Conservation (phyloP, 768 basidiomycete genomes). For the Mycena crocata region DNA sequence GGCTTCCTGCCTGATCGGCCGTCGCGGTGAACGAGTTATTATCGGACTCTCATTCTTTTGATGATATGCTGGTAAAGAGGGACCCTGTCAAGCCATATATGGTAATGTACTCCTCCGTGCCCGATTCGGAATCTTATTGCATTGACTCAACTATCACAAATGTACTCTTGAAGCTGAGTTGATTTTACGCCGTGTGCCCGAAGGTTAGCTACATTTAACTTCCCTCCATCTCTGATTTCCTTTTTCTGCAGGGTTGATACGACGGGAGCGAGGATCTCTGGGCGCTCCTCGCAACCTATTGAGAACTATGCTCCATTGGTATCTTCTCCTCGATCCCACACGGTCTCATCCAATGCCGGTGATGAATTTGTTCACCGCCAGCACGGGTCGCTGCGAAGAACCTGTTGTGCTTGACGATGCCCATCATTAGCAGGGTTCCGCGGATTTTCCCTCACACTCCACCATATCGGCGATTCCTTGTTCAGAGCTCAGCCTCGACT, state of each 20-base stretch:
- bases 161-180: background rate
- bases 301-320: background rate
- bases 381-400: background rate
- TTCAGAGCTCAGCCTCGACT: no score
- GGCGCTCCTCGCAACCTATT: slow-evolving; percentile 10
- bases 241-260: no score
- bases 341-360: slow-evolving; percentile 6
- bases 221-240: background rate
- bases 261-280: background rate
- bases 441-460: background rate
- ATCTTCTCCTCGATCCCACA: background rate
- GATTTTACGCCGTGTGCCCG: background rate
- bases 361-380: slow-evolving; percentile 10
- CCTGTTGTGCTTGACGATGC: slow-evolving; percentile 5
- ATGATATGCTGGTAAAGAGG: background rate
- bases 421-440: background rate
- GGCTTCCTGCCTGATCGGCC: background rate
- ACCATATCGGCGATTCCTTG: background rate
- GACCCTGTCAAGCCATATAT: background rate
- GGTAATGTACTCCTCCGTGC: background rate
- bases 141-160: background rate
- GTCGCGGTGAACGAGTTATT: background rate
- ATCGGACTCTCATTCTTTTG: background rate
- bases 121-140: background rate
- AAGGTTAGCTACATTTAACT: no score